Evolutionary conservation across 805 yeast genomes (phyloP).

Genomic region (Ogataea ganodermae): DNA sequence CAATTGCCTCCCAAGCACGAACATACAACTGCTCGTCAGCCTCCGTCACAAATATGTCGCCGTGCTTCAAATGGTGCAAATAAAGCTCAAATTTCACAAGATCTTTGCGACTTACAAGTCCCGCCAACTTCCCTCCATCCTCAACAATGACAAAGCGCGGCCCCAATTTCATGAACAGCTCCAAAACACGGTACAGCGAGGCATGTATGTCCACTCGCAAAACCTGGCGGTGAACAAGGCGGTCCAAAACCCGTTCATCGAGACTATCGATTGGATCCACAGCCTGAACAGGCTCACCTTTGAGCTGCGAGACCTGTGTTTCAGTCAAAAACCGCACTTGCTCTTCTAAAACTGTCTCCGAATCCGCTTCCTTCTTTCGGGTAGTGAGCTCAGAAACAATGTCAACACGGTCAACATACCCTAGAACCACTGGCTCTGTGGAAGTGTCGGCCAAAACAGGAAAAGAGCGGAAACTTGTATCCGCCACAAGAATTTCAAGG

Average conservation of each 20-base stretch:
- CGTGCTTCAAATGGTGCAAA: slow-evolving; percentile 32
- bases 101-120: slow-evolving; percentile 86
- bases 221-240: slow-evolving; percentile 56
- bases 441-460: slow-evolving; percentile 51
- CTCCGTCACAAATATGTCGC: slow-evolving; percentile 27
- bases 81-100: slow-evolving; percentile 60
- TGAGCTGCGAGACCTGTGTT: slow-evolving; percentile 5
- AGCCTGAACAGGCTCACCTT: neutral
- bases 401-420: slow-evolving; percentile 48
- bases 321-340: slow-evolving; percentile 20
- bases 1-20: slow-evolving; percentile 20
- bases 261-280: neutral
- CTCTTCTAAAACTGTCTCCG: slow-evolving; percentile 5
- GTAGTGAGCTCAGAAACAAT: slow-evolving; percentile 33
- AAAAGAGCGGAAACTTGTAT: slow-evolving; percentile 46
- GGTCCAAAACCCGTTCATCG: slow-evolving; percentile 27
- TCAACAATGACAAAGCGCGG: slow-evolving; percentile 74
- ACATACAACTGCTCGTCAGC: slow-evolving; percentile 24
- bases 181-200: slow-evolving; percentile 61
- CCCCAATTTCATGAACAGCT: slow-evolving; percentile 75
- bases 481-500: slow-evolving; percentile 36
- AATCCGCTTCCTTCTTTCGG: slow-evolving; percentile 19
- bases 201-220: slow-evolving; percentile 55
- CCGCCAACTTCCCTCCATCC: slow-evolving; percentile 60
- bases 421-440: slow-evolving; percentile 41